Evolutionary conservation across 805 yeast species (phyloP).

Genomic region (Clavispora carvajalis): DNA sequence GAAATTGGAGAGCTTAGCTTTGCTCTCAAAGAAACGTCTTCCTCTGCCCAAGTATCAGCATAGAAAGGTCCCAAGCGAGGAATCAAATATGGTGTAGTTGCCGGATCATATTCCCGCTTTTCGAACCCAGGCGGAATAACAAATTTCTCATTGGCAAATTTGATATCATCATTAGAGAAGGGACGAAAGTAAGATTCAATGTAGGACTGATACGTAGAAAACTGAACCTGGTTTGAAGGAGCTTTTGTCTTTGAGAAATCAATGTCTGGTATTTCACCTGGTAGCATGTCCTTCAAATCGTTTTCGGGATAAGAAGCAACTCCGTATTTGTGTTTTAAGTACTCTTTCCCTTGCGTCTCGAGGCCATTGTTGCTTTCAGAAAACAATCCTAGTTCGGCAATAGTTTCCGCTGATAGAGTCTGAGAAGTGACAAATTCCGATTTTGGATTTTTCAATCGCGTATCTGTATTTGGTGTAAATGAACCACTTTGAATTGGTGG

Average conservation of each 20-base stretch:
- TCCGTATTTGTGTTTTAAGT: constrained; percentile 67
- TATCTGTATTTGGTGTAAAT: constrained; percentile 50
- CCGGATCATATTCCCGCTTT: constrained; percentile 53
- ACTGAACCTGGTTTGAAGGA: constrained; percentile 82
- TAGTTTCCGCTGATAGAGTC: constrained; percentile 59
- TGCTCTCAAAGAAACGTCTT: constrained; percentile 49
- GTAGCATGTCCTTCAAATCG: constrained; percentile 69
- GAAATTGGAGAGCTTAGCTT: constrained; percentile 45
- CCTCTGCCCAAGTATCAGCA: constrained; percentile 81
- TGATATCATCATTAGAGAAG: constrained; percentile 75
- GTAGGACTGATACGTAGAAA: constrained; percentile 77
- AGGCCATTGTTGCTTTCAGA: constrained; percentile 55
- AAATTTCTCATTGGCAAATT: constrained; percentile 58
- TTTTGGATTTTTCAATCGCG: constrained; percentile 62
- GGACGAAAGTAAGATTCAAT: constrained; percentile 81
- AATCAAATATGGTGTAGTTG: constrained; percentile 63
- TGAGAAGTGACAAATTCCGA: constrained; percentile 71
- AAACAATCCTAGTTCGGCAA: constrained; percentile 57
- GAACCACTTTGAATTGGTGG: constrained; percentile 46
- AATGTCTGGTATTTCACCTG: constrained; percentile 82
- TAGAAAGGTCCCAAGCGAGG: constrained; percentile 85
- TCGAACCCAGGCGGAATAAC: constrained; percentile 50
- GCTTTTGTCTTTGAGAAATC: constrained; percentile 78
- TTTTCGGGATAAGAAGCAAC: constrained; percentile 86
- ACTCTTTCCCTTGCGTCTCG: constrained; percentile 68